Base-by-base conservation (phyloP, 2,329 filamentous ascomycete genomes). In the Pezicula neosporulosa region DNA sequence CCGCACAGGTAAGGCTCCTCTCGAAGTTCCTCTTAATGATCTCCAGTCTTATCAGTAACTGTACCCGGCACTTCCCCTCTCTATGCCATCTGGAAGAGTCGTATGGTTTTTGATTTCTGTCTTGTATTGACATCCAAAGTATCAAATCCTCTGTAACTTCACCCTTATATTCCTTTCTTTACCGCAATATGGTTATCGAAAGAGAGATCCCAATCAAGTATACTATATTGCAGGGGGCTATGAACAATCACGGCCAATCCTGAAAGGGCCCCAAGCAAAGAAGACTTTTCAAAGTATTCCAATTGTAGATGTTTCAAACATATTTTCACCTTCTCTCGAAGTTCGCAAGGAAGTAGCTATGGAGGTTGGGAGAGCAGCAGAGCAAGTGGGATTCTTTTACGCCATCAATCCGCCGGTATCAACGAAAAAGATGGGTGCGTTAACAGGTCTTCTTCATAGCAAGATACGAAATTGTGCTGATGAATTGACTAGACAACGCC, bases 301-400 rank as follows among this genome's bases (percentile, higher is more conserved):
- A 7, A 12, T 49, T 18, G 27, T 49, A 15, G 28, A 49, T 44
- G 41, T 49, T 13, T 39, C 19, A 28, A 30, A 30, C 9, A 33
- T 49, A n/a, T 44, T 47, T 47, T 47, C 24, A 9, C 19, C 12
- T 21, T 49, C 47, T 7, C 37, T 44, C n/a, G 47, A 42, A 28
- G 38, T 18, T 9, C 47, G 21, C 37, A 18, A 43, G 24, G 39
- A 30, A 18, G 47, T 49, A 4, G 47, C 38, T 15, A 37, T 9
- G n/a, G 47, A 49, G 37, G 30, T 49, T 30, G 38, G 37, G 16
- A 43, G 35, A 33, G 37, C 38, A 43, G 38, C 47, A 27, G 27
- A 33, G 38, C 27, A 49, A 28, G 45, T 47, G 4, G 71, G 71
- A 0, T 74, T 74, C 57, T 73, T 74, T 55, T 73, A 73, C 50